Base-by-base conservation (phyloP, 495 filamentous ascomycete species). In the Aspergillus leporis region DNA sequence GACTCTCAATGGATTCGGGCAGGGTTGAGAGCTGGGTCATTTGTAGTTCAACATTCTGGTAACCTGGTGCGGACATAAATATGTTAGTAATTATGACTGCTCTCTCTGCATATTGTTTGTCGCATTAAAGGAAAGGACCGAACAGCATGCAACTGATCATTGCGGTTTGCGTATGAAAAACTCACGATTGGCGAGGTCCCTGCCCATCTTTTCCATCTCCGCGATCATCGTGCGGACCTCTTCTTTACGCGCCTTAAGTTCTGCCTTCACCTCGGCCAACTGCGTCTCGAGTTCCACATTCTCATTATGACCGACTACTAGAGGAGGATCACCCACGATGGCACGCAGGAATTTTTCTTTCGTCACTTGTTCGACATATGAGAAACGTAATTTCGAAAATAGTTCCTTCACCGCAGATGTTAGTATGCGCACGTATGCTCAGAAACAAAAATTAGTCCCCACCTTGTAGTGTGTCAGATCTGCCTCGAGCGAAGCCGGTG, bases 311-410 rank as follows among this genome's bases (percentile, higher is more conserved):
- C 87, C 88, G 56, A 96, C 88, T 41, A 97, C 86, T 14, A 91
- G 79, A 1, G 92, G 93, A 36, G 92, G 90, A 55, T 97, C 91
- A 62, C 89, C 90, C 18, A 93, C 91, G 76, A 97, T 97, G 60
- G 91, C 90, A 76, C 95, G 94, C 56, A 97, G 83, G 65, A 88
- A 85, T 73, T 97, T 94, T 63, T 98, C 93, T 80, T 97, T 97
- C 70, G 88, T 95, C 70, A 97, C 95, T 87, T 95, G 77, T 58
- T 76, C 71, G 58, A 76, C 67, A 66, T 83, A 98, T 63, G 90
- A 95, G 78, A 98, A 98, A 68, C 92, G 91, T 28, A 98, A 83
- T 75, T 97, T 97, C 43, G 91, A 88, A 74, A 97, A 98, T 30
- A 98, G 84, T 76, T 97, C 94, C 81, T 87, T 41, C 14, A 16